Evolutionary conservation across 2,329 filamentous ascomycete genomes (phyloP).

Genomic region (Botrytis elliptica): DNA sequence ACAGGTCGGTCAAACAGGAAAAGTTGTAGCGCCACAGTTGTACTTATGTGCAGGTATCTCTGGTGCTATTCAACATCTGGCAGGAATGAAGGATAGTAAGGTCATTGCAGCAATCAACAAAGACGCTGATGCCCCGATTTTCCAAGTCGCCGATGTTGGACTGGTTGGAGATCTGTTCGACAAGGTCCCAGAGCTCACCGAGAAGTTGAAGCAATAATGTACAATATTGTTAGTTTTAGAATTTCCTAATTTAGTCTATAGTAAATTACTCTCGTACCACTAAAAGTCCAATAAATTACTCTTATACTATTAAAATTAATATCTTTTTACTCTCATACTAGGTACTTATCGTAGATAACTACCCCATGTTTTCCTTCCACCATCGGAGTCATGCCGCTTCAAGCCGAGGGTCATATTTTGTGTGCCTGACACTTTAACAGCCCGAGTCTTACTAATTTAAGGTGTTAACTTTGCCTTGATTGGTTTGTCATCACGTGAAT

Average conservation of each 20-base stretch:
- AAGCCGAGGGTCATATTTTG: conserved; percentile 15
- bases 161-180: conserved; percentile 95
- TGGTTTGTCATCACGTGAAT: conserved; percentile 7
- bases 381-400: conserved; percentile 16
- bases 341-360: background rate
- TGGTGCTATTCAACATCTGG: conserved; percentile 95
- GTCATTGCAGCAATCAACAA: conserved; percentile 99
- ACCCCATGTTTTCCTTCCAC: conserved; percentile 17
- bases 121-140: conserved; percentile 93
- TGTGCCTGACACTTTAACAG: background rate
- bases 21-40: conserved; percentile 94
- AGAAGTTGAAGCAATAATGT: conserved; percentile 71
- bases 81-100: conserved; percentile 99
- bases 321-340: too few relatives aligned
- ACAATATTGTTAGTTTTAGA: conserved; percentile 27
- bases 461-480: background rate
- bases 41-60: conserved; percentile 96
- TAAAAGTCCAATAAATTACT: too few relatives aligned
- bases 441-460: background rate
- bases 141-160: conserved; percentile 95
- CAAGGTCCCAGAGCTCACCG: conserved; percentile 90
- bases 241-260: conserved; percentile 8
- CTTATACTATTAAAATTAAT: too few relatives aligned
- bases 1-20: conserved; percentile 97
- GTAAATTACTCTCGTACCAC: too few relatives aligned